phyloP scores from a whole-genome alignment of 495 filamentous ascomycete genomes.

The Penicillium pulvis region DNA sequence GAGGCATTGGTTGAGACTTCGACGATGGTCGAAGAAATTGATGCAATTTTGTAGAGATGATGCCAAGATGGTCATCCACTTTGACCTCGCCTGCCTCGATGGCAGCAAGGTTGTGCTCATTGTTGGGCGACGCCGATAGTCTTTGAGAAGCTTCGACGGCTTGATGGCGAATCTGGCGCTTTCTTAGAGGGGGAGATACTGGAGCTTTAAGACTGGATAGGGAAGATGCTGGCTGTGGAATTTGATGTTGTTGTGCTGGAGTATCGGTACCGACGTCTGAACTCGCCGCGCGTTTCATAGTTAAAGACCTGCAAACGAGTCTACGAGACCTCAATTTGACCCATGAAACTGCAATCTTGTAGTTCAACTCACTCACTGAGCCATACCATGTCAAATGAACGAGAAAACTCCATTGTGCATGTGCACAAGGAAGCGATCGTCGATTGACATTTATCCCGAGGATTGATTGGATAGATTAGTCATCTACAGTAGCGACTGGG shows the following conservation, averaged over 20 bases:
- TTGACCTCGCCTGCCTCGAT: constrained; percentile 59
- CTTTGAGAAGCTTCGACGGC: not conserved
- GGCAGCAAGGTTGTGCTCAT: constrained; percentile 39
- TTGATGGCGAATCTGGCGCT: not conserved
- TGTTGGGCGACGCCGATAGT: not conserved
- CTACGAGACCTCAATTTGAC: not conserved
- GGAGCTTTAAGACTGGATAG: constrained; percentile 16
- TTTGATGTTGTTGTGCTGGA: not conserved
- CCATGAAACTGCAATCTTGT: not conserved
- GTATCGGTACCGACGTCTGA: not conserved
- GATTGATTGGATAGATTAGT: constrained; percentile 4
- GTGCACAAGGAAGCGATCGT: not conserved
- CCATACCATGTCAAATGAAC: not conserved
- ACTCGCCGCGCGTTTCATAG: constrained; percentile 23
- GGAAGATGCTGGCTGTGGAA: not conserved
- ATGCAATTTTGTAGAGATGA: constrained; percentile 49
- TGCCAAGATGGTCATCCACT: constrained; percentile 54
- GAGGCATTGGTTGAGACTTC: constrained; percentile 24
- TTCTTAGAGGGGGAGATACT: constrained; percentile 21
- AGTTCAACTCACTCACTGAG: not conserved
- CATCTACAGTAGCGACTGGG: not conserved
- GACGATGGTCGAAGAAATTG: constrained; percentile 17
- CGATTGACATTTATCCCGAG: not conserved
- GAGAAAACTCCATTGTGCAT: not conserved
- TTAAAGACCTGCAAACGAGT: not conserved